Percentiles rank a stretch among this genome's conserved stretches.
Conservation (phyloP, 2,329 filamentous ascomycete species). For the Endocalyx cinctus region DNA sequence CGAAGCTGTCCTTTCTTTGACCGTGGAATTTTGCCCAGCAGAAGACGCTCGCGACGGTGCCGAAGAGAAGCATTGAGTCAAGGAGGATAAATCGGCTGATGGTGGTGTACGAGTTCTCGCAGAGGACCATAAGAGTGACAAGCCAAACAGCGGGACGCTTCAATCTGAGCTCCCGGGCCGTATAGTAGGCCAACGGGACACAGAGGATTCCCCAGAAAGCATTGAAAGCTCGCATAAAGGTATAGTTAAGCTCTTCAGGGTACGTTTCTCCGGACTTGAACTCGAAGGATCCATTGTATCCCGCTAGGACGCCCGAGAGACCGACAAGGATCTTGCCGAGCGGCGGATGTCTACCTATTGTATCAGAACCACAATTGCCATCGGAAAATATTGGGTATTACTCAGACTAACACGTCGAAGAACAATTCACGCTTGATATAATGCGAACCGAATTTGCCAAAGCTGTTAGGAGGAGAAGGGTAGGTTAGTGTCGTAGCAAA, state of each 20-base stretch:
- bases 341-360: constrained; percentile 58
- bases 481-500: constrained; percentile 22
- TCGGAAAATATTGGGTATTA: constrained; percentile 4
- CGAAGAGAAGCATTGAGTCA: constrained; percentile 97
- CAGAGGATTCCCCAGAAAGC: constrained; percentile 89
- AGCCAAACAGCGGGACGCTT: constrained; percentile 87
- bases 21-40: constrained; percentile 98
- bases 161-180: constrained; percentile 85
- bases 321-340: constrained; percentile 98
- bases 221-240: constrained; percentile 98
- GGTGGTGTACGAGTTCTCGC: constrained; percentile 98
- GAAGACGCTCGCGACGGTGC: constrained; percentile 94
- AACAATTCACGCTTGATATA: constrained; percentile 99
- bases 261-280: constrained; percentile 99
- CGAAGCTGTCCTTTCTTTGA: constrained; percentile 80
- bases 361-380: constrained; percentile 13
- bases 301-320: constrained; percentile 89
- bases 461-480: constrained; percentile 43
- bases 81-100: constrained; percentile 98
- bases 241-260: constrained; percentile 89
- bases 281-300: constrained; percentile 98
- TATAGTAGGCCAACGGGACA: constrained; percentile 92
- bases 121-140: constrained; percentile 92
- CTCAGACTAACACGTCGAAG: constrained; percentile 63
- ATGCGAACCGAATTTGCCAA: constrained; percentile 97